Evolutionary conservation across 495 filamentous ascomycete genomes (phyloP).

Genomic region (Neurospora africana): DNA sequence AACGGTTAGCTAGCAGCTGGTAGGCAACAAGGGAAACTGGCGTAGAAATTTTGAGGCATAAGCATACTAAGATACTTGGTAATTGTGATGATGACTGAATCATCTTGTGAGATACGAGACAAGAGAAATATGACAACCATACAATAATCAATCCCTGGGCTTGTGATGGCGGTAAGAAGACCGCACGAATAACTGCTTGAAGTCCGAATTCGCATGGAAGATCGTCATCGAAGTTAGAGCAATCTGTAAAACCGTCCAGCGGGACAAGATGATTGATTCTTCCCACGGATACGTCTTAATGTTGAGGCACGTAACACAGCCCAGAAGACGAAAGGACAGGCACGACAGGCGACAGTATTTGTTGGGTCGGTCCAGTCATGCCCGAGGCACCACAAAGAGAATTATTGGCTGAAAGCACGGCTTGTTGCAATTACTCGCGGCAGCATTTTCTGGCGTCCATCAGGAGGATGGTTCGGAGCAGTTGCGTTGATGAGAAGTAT

Average conservation of each 20-base stretch:
- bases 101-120: background rate
- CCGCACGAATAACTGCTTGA: background rate
- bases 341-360: background rate
- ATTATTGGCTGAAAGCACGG: background rate
- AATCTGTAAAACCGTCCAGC: background rate
- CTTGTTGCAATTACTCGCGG: background rate
- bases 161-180: background rate
- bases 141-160: background rate
- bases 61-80: background rate
- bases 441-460: background rate
- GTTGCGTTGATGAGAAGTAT: background rate
- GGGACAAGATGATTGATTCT: background rate
- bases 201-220: background rate
- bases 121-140: background rate
- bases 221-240: background rate
- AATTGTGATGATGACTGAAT: background rate
- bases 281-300: background rate
- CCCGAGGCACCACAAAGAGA: background rate
- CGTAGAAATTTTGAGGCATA: background rate
- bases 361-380: background rate
- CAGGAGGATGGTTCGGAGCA: background rate
- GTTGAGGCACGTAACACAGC: background rate
- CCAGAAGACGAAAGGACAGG: background rate
- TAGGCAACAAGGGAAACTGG: background rate
- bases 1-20: background rate